Evolutionary conservation across 176 grass and related monocot genomes (phyloP), one percentile per base, ranked within the genome.

Genomic region (Carex littledalei): DNA sequence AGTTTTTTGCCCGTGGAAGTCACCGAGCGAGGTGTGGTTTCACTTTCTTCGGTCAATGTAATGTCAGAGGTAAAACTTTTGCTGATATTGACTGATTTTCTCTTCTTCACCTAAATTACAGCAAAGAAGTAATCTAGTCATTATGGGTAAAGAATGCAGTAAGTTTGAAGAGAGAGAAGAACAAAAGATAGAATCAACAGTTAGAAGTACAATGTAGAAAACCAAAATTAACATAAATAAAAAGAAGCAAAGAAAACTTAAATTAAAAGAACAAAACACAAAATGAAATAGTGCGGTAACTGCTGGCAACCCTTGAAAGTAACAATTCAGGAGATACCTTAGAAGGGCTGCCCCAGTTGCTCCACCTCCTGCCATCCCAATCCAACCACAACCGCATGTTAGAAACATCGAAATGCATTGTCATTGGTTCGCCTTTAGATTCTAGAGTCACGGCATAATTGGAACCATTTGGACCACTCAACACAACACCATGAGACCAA

Each of bases 351-450:
- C n/a, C 10, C 77, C 59, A 47, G 52, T 47, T 4, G 61, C 7
- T 45, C 88, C 81, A 87, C 13, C 69, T 73, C 20, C 24, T 47
- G 74, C 67, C 88, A 76, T 86, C 18, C 87, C 83, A 89, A 39
- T 81, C 20, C 64, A 37, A 53, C 4, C 29, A 18, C 13, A 29
- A 49, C 71, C 88, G 59, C 80, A 82, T 22, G 18, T 64, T 62
- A 56, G 57, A 69, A 72, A 84, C 78, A 72, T 90, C 39, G 34
- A 79, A 34, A 10, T 55, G 41, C 21, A 69, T 21, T 6, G 59
- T 47, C 34, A 24, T 29, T 11, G 15, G 6, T 17, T 66, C 60
- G 37, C 66, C 7, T 26, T 79, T 75, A 9, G 11, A 22, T 76
- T 69, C 2, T 9, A 63, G 20, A 14, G 13, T 87, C 17, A 90